These are phyloP conservation scores for Coemansia sp. DNA, from an alignment of 192 early-diverging fungal species.

Conservation along the genomic window DNA sequence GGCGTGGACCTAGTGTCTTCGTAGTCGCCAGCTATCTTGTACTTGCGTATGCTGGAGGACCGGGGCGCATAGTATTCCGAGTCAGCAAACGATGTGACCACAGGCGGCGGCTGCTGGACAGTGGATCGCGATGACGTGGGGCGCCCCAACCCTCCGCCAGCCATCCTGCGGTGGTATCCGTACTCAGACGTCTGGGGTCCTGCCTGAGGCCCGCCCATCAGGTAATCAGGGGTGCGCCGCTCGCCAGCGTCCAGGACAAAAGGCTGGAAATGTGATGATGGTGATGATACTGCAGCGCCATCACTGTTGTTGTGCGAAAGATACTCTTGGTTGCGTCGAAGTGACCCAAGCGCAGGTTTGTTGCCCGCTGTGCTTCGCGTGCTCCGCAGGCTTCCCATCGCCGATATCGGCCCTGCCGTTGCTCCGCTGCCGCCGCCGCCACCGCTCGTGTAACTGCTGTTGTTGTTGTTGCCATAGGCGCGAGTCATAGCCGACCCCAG, in stretches of 20 bases:
- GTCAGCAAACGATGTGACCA: constrained; percentile 12
- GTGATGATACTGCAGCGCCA: constrained; percentile 6
- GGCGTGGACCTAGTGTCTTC: constrained; percentile 17
- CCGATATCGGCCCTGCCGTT: constrained; percentile 11
- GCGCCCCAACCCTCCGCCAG: background rate
- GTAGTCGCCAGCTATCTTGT: constrained; percentile 12
- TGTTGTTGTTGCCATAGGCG: constrained; percentile 10
- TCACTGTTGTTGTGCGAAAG: background rate
- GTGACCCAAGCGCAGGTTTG: background rate
- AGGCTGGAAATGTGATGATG: constrained; percentile 30
- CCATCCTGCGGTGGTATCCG: constrained; percentile 6
- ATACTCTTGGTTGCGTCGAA: constrained; percentile 3
- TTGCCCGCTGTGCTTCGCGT: constrained; percentile 28
- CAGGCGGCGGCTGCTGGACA: background rate
- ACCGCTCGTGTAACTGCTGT: too few relatives aligned
- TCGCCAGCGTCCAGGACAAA: constrained; percentile 38
- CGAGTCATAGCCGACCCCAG: constrained; percentile 10
- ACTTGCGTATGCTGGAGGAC: constrained; percentile 18
- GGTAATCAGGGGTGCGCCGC: constrained; percentile 35
- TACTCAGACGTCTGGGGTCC: constrained; percentile 14
- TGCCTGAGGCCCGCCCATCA: background rate
- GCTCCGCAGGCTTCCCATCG: constrained; percentile 46
- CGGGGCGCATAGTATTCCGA: constrained; percentile 12
- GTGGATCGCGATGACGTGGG: constrained; percentile 3
- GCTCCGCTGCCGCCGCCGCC: constrained; percentile 11